Evolutionary conservation across 2,329 filamentous ascomycete genomes (phyloP), one percentile per base, ranked within the genome.

Genomic region (Stemphylium vesicarium): DNA sequence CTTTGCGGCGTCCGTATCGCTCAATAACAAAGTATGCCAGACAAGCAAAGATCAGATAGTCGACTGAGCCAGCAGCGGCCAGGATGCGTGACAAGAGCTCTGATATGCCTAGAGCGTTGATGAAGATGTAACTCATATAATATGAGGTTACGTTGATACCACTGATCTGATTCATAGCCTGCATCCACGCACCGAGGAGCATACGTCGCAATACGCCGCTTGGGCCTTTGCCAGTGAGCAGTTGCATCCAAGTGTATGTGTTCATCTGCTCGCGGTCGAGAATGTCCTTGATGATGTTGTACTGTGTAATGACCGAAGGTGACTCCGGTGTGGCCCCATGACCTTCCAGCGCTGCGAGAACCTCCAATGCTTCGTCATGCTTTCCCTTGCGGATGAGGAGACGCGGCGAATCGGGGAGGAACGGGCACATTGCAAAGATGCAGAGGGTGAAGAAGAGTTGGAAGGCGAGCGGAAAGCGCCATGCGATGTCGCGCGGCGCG

Each of bases 401-500:
- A 42, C 84, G 69, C 3, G 82, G 58, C 63, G 72, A 69, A 73
- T 79, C 63, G 46, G 76, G 74, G 59, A 59, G 73, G 64, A 68
- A 75, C 29, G 81, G 81, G 35, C 75, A 57, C 70, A 77, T 64
- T 82, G 84, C 29, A 80, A 70, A 84, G 2, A 87, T 75, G 56
- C 81, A 79, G 0, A 85, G 83, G 0, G 83, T 84, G 57, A 87
- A 84, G 46, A 88, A 78, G 0, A 84, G 82, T 0, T 84, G 82
- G 2, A 85, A 64, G 0, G 83, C 80, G 1, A 83, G 84, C 0
- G 85, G 81, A n/a, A 88, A 73, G 1, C 73, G 64, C 72, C 72
- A 75, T 40, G 71, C 66, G 11, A 75, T 63, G 29, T 71, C 69
- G 13, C 72, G 69, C 4, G 66, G 67, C 4, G 72, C 71, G 48